Evolutionary conservation across 2,329 filamentous ascomycete species (phyloP), one percentile per base, ranked within the genome.

Genomic region (Teratosphaeria pseudoeucalypti): DNA sequence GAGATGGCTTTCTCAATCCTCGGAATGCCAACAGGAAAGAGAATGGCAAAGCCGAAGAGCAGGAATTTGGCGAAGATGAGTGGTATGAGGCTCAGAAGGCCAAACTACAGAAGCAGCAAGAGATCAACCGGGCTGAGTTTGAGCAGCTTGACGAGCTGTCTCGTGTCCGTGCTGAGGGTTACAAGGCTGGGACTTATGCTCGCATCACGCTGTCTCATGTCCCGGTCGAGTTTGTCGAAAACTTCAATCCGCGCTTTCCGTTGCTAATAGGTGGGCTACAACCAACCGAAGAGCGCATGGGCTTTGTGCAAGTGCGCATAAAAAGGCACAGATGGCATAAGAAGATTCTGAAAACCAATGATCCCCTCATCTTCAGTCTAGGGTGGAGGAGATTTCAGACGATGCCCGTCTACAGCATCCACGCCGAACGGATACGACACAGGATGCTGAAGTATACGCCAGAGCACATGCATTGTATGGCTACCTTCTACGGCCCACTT

Each of bases 11-110:
- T 72, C 85, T 89, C 68, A 95, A 95, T 70, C 90, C 94, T 74
- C 95, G 95, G 71, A 86, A 89, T 32, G 84, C 86, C 56, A 88
- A 88, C 11, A 82, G 87, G 39, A 80, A 84, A 63, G 88, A 90
- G 65, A 67, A 71, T 37, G 85, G 83, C 34, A 86, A 82, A 37
- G 81, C 81, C 2, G 79, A 85, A 6, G 85, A 92, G 57, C 79
- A 84, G 60, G 88, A 95, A 70, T 97, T 95, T 69, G 94, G 92
- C 57, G 94, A 99, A 74, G 94, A 99, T 71, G 90, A 99, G 59
- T 99, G 95, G 95, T 99, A 99, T 72, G 94, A 97, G 71, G 85
- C 89, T 32, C 94, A 99, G 72, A 99, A 99, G 77, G 90, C 94
- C 34, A 82, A 88, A 72, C 86, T 99, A 61, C 89, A 96, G 75